A percentile compares a stretch with the other conserved stretches of the same genome.
Evolutionary conservation across 176 grass and related monocot genomes (phyloP).

Genomic region (Panicum miliaceum): DNA sequence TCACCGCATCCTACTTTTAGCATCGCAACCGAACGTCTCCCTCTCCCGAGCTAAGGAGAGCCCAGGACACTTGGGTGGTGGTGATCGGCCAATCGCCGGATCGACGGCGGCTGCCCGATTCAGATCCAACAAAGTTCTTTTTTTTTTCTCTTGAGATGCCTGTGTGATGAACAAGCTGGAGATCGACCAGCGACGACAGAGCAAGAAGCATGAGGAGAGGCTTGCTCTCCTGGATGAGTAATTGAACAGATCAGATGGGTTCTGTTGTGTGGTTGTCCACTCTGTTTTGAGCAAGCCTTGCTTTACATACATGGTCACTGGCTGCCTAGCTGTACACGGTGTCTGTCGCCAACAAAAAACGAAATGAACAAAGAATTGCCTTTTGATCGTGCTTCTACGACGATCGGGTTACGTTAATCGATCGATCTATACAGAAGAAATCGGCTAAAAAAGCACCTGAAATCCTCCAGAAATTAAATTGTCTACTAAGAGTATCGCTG

Average conservation of each 20-base stretch:
- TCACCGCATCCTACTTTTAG: neutral
- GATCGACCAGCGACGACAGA: no score
- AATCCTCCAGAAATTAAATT: slow-evolving; percentile 20
- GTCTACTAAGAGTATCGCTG: slow-evolving; percentile 18
- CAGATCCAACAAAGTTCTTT: neutral
- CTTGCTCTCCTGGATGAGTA: neutral
- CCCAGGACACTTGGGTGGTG: neutral
- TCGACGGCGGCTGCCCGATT: neutral
- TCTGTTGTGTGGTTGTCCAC: neutral
- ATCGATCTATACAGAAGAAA: slow-evolving; percentile 39
- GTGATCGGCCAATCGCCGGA: neutral
- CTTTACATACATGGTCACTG: neutral
- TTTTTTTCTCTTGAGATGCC: no score
- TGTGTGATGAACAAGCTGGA: no score
- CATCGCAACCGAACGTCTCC: neutral
- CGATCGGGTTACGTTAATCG: neutral
- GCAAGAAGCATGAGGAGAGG: no score
- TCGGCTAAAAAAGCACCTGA: neutral
- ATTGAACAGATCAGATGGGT: neutral
- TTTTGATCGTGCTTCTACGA: neutral
- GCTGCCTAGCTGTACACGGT: neutral
- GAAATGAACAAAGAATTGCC: neutral
- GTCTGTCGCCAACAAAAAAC: neutral
- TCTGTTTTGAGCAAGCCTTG: slow-evolving; percentile 1
- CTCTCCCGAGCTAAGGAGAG: no score